Base-by-base conservation (phyloP, 495 filamentous ascomycete genomes). In the Lepraria neglecta region DNA sequence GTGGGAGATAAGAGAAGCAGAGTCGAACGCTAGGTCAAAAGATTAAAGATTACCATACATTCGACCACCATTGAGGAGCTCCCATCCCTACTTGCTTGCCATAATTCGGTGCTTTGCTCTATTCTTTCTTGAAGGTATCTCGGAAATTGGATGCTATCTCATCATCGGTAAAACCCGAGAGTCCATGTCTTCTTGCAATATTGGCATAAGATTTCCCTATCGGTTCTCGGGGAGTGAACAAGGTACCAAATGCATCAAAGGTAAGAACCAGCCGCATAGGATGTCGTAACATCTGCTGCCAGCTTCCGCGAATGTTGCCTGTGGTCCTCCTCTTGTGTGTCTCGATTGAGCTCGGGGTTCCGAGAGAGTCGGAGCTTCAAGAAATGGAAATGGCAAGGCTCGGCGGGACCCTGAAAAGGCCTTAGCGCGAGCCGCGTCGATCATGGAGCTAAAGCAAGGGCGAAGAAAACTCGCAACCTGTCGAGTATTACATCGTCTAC, bases 191-290 rank as follows among this genome's bases (percentile, higher is more conserved):
- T 44, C 78, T 70, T 1, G 87, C 89, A 21, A 80, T 72, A 7
- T 78, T 65, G 12, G 75, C 78, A 72, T 92, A 92, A 66, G 88
- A 84, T 38, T 78, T 70, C 5, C 78, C 74, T 54, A 92, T 76
- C 0, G 86, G 73, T 12, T 64, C 64, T 59, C 76, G 80, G 5
- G 89, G 89, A 30, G 75, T 72, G 72, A 89, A 90, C 40, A 92
- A 75, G 1, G 89, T 92, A 3, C 81, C 84, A 60, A 92, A 92
- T 51, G 87, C 89, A 71, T 92, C 89, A 62, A 92, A 82, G 64
- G 82, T 87, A 51, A 89, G 71, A 31, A 88, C 76, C n/a, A 63
- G 33, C 0, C 47, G 56, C 43, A 35, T 47, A 12, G 4, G 51
- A 38, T 54, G 17, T 19, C 31, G 28, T 10, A n/a, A 27, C 56